A percentile compares a stretch with the other conserved stretches of the same genome.
Evolutionary conservation across 2,329 filamentous ascomycete genomes (phyloP).

Genomic region (Sporothrix brunneoviolacea): DNA sequence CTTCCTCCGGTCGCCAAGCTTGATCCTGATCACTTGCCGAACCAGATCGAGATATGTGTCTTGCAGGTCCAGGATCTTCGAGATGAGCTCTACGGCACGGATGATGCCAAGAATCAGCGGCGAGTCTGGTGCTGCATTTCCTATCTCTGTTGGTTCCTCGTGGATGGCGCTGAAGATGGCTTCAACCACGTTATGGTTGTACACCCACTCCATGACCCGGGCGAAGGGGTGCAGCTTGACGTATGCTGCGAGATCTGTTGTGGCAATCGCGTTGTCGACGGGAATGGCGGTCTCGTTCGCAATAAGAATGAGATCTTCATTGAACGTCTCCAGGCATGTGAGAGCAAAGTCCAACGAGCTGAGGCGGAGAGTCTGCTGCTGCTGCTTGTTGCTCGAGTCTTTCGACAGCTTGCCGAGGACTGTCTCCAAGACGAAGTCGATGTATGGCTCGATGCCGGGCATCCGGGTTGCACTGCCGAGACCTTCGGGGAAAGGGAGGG

Average conservation of each 20-base stretch:
- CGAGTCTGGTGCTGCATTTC: constrained; percentile 67
- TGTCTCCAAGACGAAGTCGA: constrained; percentile 82
- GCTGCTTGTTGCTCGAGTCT: constrained; percentile 44
- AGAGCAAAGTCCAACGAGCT: constrained; percentile 79
- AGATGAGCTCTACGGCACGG: constrained; percentile 76
- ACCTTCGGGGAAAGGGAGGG: constrained; percentile 78
- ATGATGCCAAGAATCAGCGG: constrained; percentile 74
- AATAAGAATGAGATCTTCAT: constrained; percentile 84
- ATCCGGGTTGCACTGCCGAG: constrained; percentile 68
- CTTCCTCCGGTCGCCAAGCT: constrained; percentile 50
- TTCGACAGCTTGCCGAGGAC: constrained; percentile 62
- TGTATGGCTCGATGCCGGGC: constrained; percentile 83
- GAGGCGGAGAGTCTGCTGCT: constrained; percentile 66
- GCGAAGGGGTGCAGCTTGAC: constrained; percentile 86
- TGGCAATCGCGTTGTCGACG: constrained; percentile 67
- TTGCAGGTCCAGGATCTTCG: constrained; percentile 77
- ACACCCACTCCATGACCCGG: constrained; percentile 96
- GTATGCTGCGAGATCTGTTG: constrained; percentile 71
- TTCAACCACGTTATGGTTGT: constrained; percentile 81
- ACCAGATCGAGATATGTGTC: constrained; percentile 88
- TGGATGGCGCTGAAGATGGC: constrained; percentile 73
- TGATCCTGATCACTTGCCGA: constrained; percentile 65
- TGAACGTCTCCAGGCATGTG: constrained; percentile 77
- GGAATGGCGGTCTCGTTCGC: constrained; percentile 70
- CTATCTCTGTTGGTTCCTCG: constrained; percentile 65